phyloP scores from a whole-genome alignment of 345 rosid genomes.

The Moricandia moricandioides region DNA sequence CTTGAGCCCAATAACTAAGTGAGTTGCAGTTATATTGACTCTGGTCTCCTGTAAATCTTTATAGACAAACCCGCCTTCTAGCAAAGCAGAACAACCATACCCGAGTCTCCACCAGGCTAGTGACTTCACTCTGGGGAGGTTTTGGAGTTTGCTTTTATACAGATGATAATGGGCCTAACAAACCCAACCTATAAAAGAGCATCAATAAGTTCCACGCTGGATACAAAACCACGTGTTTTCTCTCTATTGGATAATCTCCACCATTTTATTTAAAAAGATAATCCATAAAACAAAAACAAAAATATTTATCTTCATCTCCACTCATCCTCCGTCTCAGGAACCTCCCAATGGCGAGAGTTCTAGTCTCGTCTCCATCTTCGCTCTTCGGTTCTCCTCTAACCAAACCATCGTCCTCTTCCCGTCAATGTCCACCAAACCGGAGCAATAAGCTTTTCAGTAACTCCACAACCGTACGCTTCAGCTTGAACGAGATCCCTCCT shows the following conservation, averaged over 20 bases:
- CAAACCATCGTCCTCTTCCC: constrained; percentile 42
- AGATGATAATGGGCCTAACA: background rate
- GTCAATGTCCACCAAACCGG: constrained; percentile 49
- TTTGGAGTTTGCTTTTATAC: no score
- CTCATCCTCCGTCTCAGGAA: constrained; percentile 14
- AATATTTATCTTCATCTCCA: constrained; percentile 14
- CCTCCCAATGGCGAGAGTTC: constrained; percentile 66
- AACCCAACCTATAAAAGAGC: background rate
- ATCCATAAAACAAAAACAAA: background rate
- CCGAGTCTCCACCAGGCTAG: no score
- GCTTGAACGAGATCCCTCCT: constrained; percentile 77
- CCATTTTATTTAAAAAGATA: constrained; percentile 13
- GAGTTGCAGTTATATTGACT: background rate
- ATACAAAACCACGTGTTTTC: constrained; percentile 6
- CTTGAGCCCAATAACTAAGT: background rate
- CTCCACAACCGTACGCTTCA: constrained; percentile 53
- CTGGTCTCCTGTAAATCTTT: background rate
- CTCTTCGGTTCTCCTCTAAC: constrained; percentile 60
- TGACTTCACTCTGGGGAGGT: no score
- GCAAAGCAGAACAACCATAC: no score
- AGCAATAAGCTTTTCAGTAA: constrained; percentile 36
- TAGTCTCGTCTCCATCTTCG: constrained; percentile 68
- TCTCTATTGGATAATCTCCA: constrained; percentile 17
- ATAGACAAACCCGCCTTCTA: no score
- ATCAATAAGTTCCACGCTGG: constrained; percentile 23